These are phyloP conservation scores for Aspergillus sparsus DNA, from an alignment of 495 filamentous ascomycete genomes.

Conservation along the genomic window DNA sequence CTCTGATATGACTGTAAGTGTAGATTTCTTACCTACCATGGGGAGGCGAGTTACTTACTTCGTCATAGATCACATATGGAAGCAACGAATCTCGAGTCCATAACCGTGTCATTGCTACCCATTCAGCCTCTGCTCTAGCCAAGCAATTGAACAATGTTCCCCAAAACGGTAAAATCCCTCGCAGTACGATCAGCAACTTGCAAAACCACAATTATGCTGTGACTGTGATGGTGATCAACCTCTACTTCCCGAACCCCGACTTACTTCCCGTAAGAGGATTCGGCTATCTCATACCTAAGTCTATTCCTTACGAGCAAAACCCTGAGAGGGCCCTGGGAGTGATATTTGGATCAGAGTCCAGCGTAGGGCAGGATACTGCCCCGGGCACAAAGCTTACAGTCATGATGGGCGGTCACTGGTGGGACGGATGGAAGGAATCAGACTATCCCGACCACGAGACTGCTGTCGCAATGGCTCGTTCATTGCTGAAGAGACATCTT, in stretches of 20 bases:
- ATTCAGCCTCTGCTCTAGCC: constrained; percentile 49
- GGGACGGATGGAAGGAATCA: constrained; percentile 61
- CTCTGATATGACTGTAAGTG: constrained; percentile 27
- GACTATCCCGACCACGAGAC: constrained; percentile 60
- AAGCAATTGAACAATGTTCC: constrained; percentile 21
- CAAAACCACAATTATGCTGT: constrained; percentile 61
- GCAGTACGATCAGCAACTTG: constrained; percentile 33
- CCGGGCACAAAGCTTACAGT: constrained; percentile 86
- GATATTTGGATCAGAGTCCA: constrained; percentile 80
- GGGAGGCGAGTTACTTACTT: not conserved
- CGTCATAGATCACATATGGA: constrained; percentile 20
- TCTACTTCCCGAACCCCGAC: constrained; percentile 70
- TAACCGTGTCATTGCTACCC: constrained; percentile 70
- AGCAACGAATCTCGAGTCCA: constrained; percentile 34
- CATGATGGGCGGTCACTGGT: constrained; percentile 94
- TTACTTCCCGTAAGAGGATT: constrained; percentile 72
- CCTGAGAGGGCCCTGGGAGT: constrained; percentile 85
- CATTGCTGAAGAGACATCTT: constrained; percentile 71
- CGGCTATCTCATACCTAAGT: constrained; percentile 83
- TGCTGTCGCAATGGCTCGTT: constrained; percentile 65
- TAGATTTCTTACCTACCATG: not conserved
- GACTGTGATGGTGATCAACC: constrained; percentile 87
- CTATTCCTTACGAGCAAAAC: constrained; percentile 69
- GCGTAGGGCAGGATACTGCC: constrained; percentile 52
- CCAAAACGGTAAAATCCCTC: constrained; percentile 20